Evolutionary conservation across 1,284 basidiomycete species (phyloP), one percentile per base, ranked within the genome.

Genomic region (Porphyrellus sp.): DNA sequence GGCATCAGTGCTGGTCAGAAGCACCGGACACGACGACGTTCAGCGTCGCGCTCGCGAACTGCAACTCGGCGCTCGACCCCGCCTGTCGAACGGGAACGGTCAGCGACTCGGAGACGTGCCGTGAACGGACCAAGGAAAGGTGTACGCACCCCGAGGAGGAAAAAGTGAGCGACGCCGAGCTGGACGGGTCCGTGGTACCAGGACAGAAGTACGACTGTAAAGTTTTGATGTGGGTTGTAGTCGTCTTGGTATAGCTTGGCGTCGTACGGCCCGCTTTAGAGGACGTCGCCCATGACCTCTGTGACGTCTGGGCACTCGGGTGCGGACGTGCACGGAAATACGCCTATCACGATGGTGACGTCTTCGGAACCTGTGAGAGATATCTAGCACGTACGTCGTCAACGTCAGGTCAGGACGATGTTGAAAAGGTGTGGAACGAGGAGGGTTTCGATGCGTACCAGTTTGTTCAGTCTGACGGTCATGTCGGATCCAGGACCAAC

Each of bases 191-290:
- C 75, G 68, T 18, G 65, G 56, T 25, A 56, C 46, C 35, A 71
- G 55, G 28, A 46, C 45, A 79, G 79, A 25, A 82, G 62, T 5
- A 62, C 64, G n/a, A 82, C 69, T 5, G 75, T 75, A 57, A 80
- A 79, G 63, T 81, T 81, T 63, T 81, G 71, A 62, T 76, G 69
- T 13, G 77, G 77, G 15, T 65, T 38, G 16, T 63, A 64, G 54
- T 68, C 67, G n/a, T 30, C 35, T 0, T 39, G 0, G 28, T 28
- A 4, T 4, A n/a, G 0, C 53, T 71, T 46, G 0, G 79, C 77
- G 21, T 69, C 57, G 64, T 72, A 82, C 0, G 63, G 58, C 6
- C 79, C 79, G 21, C 65, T 67, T 64, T 80, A 81, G 28, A 81
- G 70, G 49, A 78, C 64, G 16, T 57, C 60, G 9, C 78, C 79